These are phyloP conservation scores for Penicillium steckii DNA, from an alignment of 495 filamentous ascomycete species.

Conservation along the genomic window DNA sequence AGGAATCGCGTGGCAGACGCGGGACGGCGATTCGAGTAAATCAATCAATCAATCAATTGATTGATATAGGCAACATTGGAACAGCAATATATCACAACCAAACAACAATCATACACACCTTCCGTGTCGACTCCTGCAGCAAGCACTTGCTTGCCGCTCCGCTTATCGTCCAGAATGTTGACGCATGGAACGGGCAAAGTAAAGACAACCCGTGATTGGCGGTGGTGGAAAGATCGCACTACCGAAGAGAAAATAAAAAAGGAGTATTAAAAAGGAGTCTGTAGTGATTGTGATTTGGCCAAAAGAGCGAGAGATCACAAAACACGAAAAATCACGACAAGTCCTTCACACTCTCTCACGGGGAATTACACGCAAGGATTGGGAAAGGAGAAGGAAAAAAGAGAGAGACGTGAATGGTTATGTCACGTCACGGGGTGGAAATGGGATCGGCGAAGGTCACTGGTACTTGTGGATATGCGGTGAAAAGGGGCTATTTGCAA, in stretches of 20 bases:
- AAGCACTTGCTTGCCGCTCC: slow-evolving; percentile 56
- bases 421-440: slow-evolving; percentile 12
- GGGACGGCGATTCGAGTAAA: slow-evolving; percentile 4
- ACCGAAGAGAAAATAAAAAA: neutral
- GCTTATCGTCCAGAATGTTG: slow-evolving; percentile 53
- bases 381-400: slow-evolving; percentile 16
- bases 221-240: slow-evolving; percentile 6
- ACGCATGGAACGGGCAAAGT: slow-evolving; percentile 44
- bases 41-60: slow-evolving; percentile 7
- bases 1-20: slow-evolving; percentile 23
- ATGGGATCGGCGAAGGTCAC: neutral
- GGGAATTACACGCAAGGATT: neutral
- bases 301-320: neutral
- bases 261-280: too few species aligned
- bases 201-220: slow-evolving; percentile 31
- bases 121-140: slow-evolving; percentile 55
- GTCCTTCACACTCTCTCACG: too few species aligned
- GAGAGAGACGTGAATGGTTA: slow-evolving; percentile 2
- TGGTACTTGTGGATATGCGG: neutral
- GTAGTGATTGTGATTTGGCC: too few species aligned
- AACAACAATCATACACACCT: slow-evolving; percentile 41
- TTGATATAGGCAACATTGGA: neutral
- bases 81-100: too few species aligned
- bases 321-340: neutral
- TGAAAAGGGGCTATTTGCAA: neutral